Evolutionary conservation across 75 land plant species (phyloP), one percentile per base, ranked within the genome.

Genomic region (Isoetes taiwanensis): DNA sequence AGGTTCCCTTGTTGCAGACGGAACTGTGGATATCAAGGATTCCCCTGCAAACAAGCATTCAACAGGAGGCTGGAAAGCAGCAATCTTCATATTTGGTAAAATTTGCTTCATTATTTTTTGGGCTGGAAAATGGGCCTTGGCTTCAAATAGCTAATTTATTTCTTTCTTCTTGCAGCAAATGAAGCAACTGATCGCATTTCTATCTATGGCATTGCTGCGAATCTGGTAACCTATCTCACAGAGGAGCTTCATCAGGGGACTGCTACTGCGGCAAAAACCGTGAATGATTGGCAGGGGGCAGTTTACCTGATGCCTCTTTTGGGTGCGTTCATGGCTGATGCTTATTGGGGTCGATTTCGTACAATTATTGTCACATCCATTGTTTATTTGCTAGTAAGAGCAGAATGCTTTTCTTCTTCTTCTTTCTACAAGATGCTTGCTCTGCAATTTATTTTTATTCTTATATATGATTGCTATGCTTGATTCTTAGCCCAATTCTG

Each of bases 261-360:
- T 10, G 77, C 77, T 26, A 62, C 75, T 53, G 96, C 90, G 17
- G 82, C 85, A 46, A 79, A 69, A 59, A 79, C 79, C 21, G 62
- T 89, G 54, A 79, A 83, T 43, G 81, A 81, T 70, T 89, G 79
- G 56, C 65, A 73, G 16, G 96, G 96, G 28, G 78, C 96, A 0
- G 67, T 81, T 16, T 65, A 76, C 64, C 56, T 89, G 56, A 84
- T 85, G 0, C 85, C 96, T 0, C 37, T 89, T 20, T 32, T 84
- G 54, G 96, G 96, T 4, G 96, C 90, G 16, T 77, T 84, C 75
- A 40, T 89, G 33, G 80, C 90, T 43, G 96, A 89, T 35, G 66
- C 96, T 9, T 84, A 62, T 32, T 70, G 66, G 32, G 96, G 96
- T 32, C 77, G 80, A 16, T 89, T 83, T 72, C 79, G 82, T 78